A percentile compares a stretch with the other conserved stretches of the same genome.
Conservation (phyloP, 2,329 filamentous ascomycete genomes). For the Fusarium equiseti region DNA sequence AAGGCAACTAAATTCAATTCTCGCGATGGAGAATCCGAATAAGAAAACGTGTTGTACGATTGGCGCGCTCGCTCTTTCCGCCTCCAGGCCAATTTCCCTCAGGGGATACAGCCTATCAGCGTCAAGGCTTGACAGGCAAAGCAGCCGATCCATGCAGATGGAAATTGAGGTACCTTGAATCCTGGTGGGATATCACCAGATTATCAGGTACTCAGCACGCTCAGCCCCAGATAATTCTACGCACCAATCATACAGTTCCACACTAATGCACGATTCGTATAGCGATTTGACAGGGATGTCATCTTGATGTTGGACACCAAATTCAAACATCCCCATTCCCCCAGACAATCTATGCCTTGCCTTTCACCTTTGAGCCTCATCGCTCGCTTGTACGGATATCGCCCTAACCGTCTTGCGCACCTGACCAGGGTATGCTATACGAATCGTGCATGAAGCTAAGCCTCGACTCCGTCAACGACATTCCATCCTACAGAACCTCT, state of each 20-base stretch:
- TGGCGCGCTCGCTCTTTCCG: constrained; percentile 29
- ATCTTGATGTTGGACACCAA: neutral
- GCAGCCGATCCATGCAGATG: constrained; percentile 11
- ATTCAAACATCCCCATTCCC: constrained; percentile 14
- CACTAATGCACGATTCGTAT: constrained; percentile 37
- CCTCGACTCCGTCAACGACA: constrained; percentile 31
- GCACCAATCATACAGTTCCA: constrained; percentile 9
- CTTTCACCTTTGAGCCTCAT: constrained; percentile 37
- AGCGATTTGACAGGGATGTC: constrained; percentile 24
- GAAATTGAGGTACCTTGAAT: constrained; percentile 28
- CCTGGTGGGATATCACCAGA: neutral
- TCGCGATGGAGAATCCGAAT: constrained; percentile 40
- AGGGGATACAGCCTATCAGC: constrained; percentile 39
- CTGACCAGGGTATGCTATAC: constrained; percentile 43
- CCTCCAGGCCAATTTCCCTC: constrained; percentile 30
- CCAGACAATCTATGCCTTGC: constrained; percentile 19
- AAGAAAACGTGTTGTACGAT: constrained; percentile 48
- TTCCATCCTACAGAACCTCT: neutral
- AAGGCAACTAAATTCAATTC: constrained; percentile 3
- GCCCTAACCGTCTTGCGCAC: constrained; percentile 2
- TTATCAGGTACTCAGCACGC: neutral
- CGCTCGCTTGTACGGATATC: constrained; percentile 22
- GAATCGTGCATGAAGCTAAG: constrained; percentile 47
- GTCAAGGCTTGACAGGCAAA: constrained; percentile 20
- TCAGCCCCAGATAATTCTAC: neutral